These are phyloP conservation scores for Macrolepiota albuminosa DNA, from an alignment of 768 basidiomycete species.

Conservation along the genomic window DNA sequence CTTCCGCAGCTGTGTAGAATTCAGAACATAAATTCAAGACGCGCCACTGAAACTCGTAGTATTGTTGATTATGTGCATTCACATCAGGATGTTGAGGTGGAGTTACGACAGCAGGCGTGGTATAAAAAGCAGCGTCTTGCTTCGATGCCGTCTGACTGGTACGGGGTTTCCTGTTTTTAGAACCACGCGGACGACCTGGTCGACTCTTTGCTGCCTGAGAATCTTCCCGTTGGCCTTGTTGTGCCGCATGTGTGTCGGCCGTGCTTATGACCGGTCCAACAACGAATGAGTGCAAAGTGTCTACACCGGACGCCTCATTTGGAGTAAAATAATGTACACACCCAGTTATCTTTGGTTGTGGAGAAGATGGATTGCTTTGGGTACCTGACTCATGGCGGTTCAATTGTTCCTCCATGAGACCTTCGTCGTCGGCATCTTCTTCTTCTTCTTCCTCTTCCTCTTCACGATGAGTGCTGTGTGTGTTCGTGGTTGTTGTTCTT, in stretches of 20 bases:
- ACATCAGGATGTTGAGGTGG: slow-evolving; percentile 44
- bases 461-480: slow-evolving; percentile 20
- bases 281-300: slow-evolving; percentile 9
- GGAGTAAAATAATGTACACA: slow-evolving; percentile 13
- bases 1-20: slow-evolving; percentile 83
- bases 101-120: slow-evolving; percentile 24
- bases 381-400: slow-evolving; percentile 40
- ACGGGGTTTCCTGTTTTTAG: slow-evolving; percentile 63
- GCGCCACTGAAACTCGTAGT: slow-evolving; percentile 86
- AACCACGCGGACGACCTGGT: slow-evolving; percentile 76
- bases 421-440: slow-evolving; percentile 73
- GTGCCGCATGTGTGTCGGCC: slow-evolving; percentile 21
- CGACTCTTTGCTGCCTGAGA: slow-evolving; percentile 54
- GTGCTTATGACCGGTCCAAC: slow-evolving; percentile 15
- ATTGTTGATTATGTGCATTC: slow-evolving; percentile 66
- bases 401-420: slow-evolving; percentile 66
- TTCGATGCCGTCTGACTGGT: slow-evolving; percentile 25
- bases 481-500: slow-evolving; percentile 11
- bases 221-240: slow-evolving; percentile 17
- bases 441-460: slow-evolving; percentile 56
- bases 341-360: slow-evolving; percentile 28
- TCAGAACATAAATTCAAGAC: slow-evolving; percentile 78
- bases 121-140: slow-evolving; percentile 39
- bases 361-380: slow-evolving; percentile 34
- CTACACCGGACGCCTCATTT: neutral